Evolutionary conservation across 2,329 filamentous ascomycete genomes (phyloP).

Genomic region (Rutstroemia sydowiana): DNA sequence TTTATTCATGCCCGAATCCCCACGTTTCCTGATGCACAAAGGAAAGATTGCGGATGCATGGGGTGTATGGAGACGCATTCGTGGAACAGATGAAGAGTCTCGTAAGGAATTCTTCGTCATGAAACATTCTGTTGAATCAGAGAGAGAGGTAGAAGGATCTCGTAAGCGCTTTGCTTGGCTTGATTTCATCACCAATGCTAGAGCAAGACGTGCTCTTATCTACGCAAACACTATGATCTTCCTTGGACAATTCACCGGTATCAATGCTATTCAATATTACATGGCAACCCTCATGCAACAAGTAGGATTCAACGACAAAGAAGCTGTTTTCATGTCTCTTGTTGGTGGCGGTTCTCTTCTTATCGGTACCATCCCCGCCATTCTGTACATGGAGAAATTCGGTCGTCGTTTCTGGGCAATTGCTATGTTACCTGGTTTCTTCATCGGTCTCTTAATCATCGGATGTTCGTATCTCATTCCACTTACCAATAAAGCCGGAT

Average conservation of each 20-base stretch:
- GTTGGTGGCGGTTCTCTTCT: slow-evolving; percentile 63
- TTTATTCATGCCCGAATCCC: slow-evolving; percentile 64
- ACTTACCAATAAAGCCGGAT: slow-evolving; percentile 38
- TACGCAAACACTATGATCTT: slow-evolving; percentile 66
- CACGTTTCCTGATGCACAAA: slow-evolving; percentile 65
- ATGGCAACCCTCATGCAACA: slow-evolving; percentile 61
- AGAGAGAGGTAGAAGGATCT: slow-evolving; percentile 39
- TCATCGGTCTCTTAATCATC: slow-evolving; percentile 60
- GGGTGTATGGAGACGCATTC: slow-evolving; percentile 66
- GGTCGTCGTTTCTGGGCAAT: slow-evolving; percentile 71
- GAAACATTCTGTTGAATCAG: slow-evolving; percentile 49
- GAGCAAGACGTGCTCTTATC: slow-evolving; percentile 57
- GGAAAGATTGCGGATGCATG: slow-evolving; percentile 51
- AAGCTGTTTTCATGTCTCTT: slow-evolving; percentile 67
- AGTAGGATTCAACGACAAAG: slow-evolving; percentile 56
- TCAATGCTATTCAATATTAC: slow-evolving; percentile 67
- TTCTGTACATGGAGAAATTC: slow-evolving; percentile 64
- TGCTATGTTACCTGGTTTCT: slow-evolving; percentile 64
- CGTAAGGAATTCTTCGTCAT: slow-evolving; percentile 67
- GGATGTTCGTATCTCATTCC: slow-evolving; percentile 55
- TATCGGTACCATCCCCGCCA: slow-evolving; percentile 59
- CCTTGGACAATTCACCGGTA: slow-evolving; percentile 62
- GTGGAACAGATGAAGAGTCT: slow-evolving; percentile 50
- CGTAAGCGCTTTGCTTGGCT: slow-evolving; percentile 57
- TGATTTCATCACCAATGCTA: slow-evolving; percentile 65